Conservation (phyloP, 73 alveolate genomes). For the Tetrahymena elliotti region DNA sequence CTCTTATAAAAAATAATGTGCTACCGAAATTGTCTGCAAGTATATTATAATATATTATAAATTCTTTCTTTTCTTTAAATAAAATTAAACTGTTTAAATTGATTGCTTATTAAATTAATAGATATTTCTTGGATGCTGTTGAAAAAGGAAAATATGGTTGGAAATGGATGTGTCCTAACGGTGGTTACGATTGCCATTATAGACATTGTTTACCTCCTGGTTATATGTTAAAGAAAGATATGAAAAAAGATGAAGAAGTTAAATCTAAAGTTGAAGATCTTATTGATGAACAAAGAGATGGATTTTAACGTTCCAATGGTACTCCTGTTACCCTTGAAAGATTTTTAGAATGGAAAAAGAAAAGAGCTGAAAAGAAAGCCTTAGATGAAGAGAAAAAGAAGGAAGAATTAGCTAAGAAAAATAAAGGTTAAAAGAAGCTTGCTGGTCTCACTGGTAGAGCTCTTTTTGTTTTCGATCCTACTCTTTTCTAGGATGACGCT, state of each 20-base stretch:
- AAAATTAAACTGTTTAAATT: no score
- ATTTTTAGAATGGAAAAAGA: slow-evolving; percentile 76
- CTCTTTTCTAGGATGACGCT: slow-evolving; percentile 83
- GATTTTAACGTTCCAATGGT: slow-evolving; percentile 51
- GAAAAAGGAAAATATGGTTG: slow-evolving; percentile 88
- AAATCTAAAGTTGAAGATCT: slow-evolving; percentile 72
- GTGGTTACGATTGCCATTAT: slow-evolving; percentile 61
- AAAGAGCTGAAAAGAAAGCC: slow-evolving; percentile 46
- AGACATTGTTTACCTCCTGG: slow-evolving; percentile 84
- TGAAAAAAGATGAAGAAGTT: slow-evolving; percentile 37
- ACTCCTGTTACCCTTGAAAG: slow-evolving; percentile 71
- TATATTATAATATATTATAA: neutral
- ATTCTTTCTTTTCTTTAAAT: no score
- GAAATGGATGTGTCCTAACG: slow-evolving; percentile 95
- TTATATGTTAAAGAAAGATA: slow-evolving; percentile 63
- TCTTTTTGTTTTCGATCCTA: slow-evolving; percentile 81
- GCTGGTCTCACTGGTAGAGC: slow-evolving; percentile 81
- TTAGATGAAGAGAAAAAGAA: slow-evolving; percentile 53
- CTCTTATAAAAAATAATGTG: neutral
- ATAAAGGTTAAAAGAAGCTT: slow-evolving; percentile 35
- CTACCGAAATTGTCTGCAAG: neutral
- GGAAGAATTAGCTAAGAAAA: slow-evolving; percentile 65
- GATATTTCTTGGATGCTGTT: slow-evolving; percentile 80
- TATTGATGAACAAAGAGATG: slow-evolving; percentile 82
- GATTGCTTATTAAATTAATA: slow-evolving; percentile 46